phyloP scores from a whole-genome alignment of 2,329 filamentous ascomycete genomes.

The Aspergillus japonicus region DNA sequence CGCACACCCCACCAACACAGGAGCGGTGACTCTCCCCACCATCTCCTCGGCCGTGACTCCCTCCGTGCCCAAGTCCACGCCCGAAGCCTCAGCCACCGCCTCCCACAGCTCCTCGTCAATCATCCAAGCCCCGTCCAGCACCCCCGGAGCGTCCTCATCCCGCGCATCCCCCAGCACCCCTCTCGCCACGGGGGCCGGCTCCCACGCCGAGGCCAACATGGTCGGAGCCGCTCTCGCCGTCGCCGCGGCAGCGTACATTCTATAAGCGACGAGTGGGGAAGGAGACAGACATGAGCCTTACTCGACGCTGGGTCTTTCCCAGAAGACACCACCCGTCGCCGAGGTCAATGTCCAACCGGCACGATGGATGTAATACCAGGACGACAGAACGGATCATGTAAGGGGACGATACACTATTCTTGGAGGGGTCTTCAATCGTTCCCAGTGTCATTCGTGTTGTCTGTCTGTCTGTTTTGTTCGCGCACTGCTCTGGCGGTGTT shows the following conservation, averaged over 20 bases:
- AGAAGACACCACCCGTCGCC: too few species aligned
- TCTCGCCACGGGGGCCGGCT: background rate
- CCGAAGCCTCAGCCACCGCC: background rate
- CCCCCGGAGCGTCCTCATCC: background rate
- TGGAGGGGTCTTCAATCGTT: too few species aligned
- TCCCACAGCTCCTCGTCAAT: background rate
- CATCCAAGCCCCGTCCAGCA: background rate
- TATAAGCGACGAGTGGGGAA: background rate
- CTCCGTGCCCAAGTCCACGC: background rate
- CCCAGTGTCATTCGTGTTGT: too few species aligned
- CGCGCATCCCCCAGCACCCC: background rate
- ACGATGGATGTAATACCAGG: too few species aligned
- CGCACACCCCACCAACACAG: constrained; percentile 3
- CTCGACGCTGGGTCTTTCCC: too few species aligned
- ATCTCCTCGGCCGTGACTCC: background rate
- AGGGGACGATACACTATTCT: too few species aligned
- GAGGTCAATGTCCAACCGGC: too few species aligned
- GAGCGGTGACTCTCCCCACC: constrained; percentile 7
- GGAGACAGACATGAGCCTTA: too few species aligned
- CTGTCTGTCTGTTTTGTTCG: too few species aligned
- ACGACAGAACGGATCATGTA: too few species aligned
- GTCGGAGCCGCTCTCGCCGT: constrained; percentile 25
- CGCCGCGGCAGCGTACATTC: constrained; percentile 13
- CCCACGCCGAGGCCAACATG: constrained; percentile 25
- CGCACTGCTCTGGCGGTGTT: too few species aligned